Evolutionary conservation across 331 rosid species (phyloP), one percentile per base, ranked within the genome.

Genomic region (Ulmus americana): DNA sequence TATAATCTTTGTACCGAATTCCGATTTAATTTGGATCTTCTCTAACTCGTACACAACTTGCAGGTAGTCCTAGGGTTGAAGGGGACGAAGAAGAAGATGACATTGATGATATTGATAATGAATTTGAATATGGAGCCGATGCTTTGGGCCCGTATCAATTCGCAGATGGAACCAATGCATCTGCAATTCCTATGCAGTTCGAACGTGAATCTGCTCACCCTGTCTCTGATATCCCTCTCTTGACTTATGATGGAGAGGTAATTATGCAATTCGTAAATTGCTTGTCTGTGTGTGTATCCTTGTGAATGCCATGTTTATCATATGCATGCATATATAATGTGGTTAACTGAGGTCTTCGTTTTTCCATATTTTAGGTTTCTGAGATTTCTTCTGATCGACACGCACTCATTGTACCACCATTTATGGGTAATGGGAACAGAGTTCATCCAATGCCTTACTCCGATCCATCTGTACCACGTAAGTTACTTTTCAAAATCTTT

Each of bases 31-130:
- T 55, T 47, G 11, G 10, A 64, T 55, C 1, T 43, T 65, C 5
- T 76, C 69, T 62, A 9, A 68, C 56, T 22, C 10, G 50, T 59
- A 72, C 67, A 43, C 59, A 64, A 53, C 71, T 46, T 81, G 63
- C 92, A 94, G 99, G 99, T 63, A 69, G 82, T 81, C 92, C 95
- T 46, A 80, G 99, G 69, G 99, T 94, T 48, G 96, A 94, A 74
- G 97, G 96, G 1, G 99, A 94, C 0, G 99, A 94, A 35, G 99
- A 94, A 16, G 99, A 94, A 68, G 99, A 94, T 74, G 99, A 69
- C 59, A 78, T 79, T 65, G 99, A 94, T 64, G 99, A 94, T 74
- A 78, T 94, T 82, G 92, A 94, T 74, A 84, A 90, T 22, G 99
- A 94, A 74, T 94, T 94, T 63, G 88, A 83, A 59, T 87, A 82